Evolutionary conservation across 176 grass and related monocot genomes (phyloP), one percentile per base, ranked within the genome.

Genomic region (Cocos nucifera): DNA sequence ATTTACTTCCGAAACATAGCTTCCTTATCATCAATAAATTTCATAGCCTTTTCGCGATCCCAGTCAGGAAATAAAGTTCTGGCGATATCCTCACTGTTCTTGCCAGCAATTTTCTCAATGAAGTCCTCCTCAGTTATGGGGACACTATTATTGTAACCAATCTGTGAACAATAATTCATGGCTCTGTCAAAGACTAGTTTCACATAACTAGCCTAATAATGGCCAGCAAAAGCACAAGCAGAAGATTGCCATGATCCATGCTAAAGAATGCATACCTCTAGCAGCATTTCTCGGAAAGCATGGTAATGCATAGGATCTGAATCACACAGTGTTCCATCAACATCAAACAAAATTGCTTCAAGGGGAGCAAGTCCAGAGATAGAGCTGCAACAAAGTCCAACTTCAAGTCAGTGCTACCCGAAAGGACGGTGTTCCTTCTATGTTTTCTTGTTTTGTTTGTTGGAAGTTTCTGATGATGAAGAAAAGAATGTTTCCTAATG

Each of bases 71-170:
- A 96, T 28, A 96, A 77, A 23, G 87, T 87, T 17, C 64, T 70
- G 52, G 78, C 83, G 16, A 80, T 78, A 51, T 88, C 87, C 14
- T 80, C 67, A 14, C 85, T 85, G 18, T 85, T 87, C 69, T 84
- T 91, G 66, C 93, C 93, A 27, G 93, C 83, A 57, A 97, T 88
- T 50, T 97, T 97, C 29, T 91, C 88, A 3, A 97, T 88, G 66
- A 91, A 91, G 61, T 91, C 88, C 63, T 91, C 93, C 0, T 97
- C 87, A 19, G 91, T 87, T 60, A 97, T 91, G 0, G 93, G 84
- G 26, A 88, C 76, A 4, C 93, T 81, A 7, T 91, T 85, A 75
- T 97, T 97, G 69, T 97, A 97, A 19, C 93, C 93, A 76, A 97
- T 97, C 93, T 97, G 76, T 27, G 15, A 22, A 55, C 44, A 57